phyloP scores from a whole-genome alignment of 192 early-diverging fungal genomes.

The Coemansia sp. region DNA sequence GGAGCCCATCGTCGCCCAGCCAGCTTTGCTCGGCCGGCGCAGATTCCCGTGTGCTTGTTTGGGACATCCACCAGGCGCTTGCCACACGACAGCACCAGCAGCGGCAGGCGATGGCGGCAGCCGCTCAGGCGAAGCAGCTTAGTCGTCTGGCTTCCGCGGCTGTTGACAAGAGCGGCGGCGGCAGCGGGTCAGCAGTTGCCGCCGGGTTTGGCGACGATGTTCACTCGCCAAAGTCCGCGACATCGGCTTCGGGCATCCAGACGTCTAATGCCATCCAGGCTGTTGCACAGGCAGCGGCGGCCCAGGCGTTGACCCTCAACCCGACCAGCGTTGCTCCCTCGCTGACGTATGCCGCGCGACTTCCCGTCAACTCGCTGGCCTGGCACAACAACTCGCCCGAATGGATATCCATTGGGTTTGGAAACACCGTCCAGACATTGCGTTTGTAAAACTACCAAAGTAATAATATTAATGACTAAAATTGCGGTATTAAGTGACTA shows the following conservation, averaged over 20 bases:
- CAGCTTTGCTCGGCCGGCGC: constrained; percentile 89
- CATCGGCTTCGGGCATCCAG: constrained; percentile 29
- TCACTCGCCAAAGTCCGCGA: constrained; percentile 32
- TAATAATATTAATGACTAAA: neutral
- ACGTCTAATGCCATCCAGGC: constrained; percentile 46
- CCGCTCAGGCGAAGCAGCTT: constrained; percentile 49
- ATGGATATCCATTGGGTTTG: constrained; percentile 89
- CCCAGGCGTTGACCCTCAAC: constrained; percentile 37
- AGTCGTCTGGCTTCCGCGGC: constrained; percentile 22
- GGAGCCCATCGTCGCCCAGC: constrained; percentile 79
- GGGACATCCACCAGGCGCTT: constrained; percentile 73
- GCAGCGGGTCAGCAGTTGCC: neutral
- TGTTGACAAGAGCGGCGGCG: constrained; percentile 4
- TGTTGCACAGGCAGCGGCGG: constrained; percentile 53
- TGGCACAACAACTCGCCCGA: constrained; percentile 80
- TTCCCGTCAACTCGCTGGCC: constrained; percentile 77
- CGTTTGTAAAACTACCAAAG: constrained; percentile 59
- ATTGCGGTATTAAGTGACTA: no score
- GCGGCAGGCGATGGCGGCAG: constrained; percentile 44
- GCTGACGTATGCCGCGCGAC: constrained; percentile 72
- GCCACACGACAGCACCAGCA: constrained; percentile 50
- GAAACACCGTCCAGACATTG: constrained; percentile 81
- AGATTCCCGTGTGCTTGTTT: constrained; percentile 87
- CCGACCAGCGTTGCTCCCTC: constrained; percentile 57
- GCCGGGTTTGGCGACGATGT: constrained; percentile 16